Percentiles rank a stretch among this genome's conserved stretches.
These are phyloP conservation scores for Cucurbita argyrosperma DNA, from an alignment of 306 rosid species.

Conservation along the genomic window DNA sequence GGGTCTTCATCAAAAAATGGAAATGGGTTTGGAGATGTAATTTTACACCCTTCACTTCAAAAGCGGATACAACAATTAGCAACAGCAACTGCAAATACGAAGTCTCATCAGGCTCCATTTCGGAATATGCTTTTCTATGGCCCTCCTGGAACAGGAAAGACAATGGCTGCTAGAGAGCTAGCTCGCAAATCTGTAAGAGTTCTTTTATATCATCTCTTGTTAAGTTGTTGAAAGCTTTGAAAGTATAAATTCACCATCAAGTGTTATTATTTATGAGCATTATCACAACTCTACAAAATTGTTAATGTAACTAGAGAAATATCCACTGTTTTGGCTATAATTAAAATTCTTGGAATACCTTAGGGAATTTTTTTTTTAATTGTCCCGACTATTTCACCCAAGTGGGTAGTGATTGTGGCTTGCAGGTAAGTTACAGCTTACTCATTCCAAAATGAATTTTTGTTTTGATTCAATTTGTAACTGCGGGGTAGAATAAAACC, in stretches of 20 bases:
- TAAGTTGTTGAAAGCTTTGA: neutral
- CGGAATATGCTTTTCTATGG: slow-evolving; percentile 97
- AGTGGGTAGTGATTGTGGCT: neutral
- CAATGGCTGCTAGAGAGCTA: slow-evolving; percentile 96
- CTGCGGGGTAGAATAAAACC: neutral
- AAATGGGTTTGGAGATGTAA: slow-evolving; percentile 76
- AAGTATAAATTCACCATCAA: neutral
- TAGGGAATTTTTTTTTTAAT: neutral
- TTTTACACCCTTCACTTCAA: slow-evolving; percentile 76
- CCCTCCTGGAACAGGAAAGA: slow-evolving; percentile 98
- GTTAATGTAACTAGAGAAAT: neutral
- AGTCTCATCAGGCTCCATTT: slow-evolving; percentile 91
- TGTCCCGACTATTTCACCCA: neutral
- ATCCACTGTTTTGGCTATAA: neutral
- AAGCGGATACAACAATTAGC: slow-evolving; percentile 81
- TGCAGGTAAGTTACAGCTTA: neutral
- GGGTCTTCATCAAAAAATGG: slow-evolving; percentile 37
- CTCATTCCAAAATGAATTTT: neutral
- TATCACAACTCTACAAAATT: neutral
- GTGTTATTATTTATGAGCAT: neutral
- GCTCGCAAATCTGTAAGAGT: slow-evolving; percentile 82
- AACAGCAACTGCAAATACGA: slow-evolving; percentile 85
- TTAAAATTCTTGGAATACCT: neutral
- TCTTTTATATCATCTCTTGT: neutral
- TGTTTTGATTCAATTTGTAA: neutral